phyloP scores from a whole-genome alignment of 148 eudicot genomes.

The Nepenthes gracilis region DNA sequence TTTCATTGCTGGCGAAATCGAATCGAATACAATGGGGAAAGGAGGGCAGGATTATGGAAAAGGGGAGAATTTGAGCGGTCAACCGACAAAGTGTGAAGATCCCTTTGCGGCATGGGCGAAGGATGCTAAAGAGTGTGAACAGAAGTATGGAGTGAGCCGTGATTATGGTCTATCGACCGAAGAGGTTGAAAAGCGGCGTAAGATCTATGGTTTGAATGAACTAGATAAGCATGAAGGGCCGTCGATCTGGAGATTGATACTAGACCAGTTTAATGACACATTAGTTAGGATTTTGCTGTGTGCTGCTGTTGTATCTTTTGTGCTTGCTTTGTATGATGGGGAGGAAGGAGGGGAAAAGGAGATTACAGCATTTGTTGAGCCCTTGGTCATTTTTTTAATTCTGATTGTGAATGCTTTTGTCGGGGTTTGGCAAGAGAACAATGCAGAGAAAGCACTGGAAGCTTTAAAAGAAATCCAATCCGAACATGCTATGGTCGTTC shows the following conservation, averaged over 20 bases:
- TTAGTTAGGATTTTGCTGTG: constrained; percentile 14
- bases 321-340: constrained; percentile 18
- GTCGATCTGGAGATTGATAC: constrained; percentile 9
- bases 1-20: too few species aligned
- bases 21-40: too few species aligned
- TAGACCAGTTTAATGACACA: constrained; percentile 21
- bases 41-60: constrained; percentile 11
- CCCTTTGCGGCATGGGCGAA: constrained; percentile 14
- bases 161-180: constrained; percentile 1
- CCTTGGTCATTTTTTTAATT: constrained; percentile 16
- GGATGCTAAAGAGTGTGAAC: constrained; percentile 13
- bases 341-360: constrained; percentile 16
- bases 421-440: constrained; percentile 22
- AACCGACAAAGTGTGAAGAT: constrained; percentile 1
- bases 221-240: constrained; percentile 24
- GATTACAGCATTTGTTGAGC: constrained; percentile 17
- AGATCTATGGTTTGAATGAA: constrained; percentile 14
- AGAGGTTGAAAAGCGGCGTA: constrained; percentile 10
- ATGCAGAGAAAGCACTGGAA: constrained; percentile 23
- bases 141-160: constrained; percentile 1
- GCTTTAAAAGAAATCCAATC: constrained; percentile 20
- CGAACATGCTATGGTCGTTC: constrained; percentile 11
- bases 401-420: constrained; percentile 19
- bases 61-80: neutral
- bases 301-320: constrained; percentile 17